These are phyloP conservation scores for Globisporangium irregulare DNA, from an alignment of 352 stramenopile genomes.

Conservation along the genomic window DNA sequence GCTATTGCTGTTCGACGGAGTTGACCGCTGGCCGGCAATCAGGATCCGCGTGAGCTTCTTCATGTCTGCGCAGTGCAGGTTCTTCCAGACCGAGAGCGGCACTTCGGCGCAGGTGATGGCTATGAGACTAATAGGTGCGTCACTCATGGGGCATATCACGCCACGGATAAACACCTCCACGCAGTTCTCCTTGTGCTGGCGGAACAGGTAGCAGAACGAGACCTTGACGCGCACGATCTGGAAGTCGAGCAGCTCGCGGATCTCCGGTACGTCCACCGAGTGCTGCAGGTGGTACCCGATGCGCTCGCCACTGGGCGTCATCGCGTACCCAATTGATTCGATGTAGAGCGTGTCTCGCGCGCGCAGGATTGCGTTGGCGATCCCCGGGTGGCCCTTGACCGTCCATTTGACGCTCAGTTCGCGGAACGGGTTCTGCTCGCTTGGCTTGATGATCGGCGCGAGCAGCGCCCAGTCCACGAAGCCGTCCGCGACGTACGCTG, in stretches of 20 bases:
- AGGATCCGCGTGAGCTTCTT: slow-evolving; percentile 13
- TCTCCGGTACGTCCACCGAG: slow-evolving; percentile 34
- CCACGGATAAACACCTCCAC: slow-evolving; percentile 10
- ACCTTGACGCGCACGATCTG: slow-evolving; percentile 10
- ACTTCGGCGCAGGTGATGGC: slow-evolving; percentile 5
- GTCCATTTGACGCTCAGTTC: not conserved
- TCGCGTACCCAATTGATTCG: slow-evolving; percentile 33
- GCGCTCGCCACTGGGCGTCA: slow-evolving; percentile 25
- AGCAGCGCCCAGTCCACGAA: not conserved
- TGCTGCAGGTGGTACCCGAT: slow-evolving; percentile 50
- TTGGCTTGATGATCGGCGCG: not conserved
- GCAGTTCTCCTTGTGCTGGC: not conserved
- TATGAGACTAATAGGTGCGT: not conserved
- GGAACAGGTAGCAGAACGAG: slow-evolving; percentile 11
- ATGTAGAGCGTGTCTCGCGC: slow-evolving; percentile 44
- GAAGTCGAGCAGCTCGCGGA: slow-evolving; percentile 18
- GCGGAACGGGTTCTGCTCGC: not conserved
- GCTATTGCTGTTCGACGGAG: not conserved
- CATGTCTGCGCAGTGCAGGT: slow-evolving; percentile 13
- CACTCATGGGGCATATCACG: slow-evolving; percentile 1
- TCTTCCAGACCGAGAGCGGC: slow-evolving; percentile 1
- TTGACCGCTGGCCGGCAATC: not conserved
- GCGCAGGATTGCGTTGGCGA: slow-evolving; percentile 27
- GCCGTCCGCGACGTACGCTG: not conserved
- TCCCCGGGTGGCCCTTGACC: slow-evolving; percentile 15